Base-by-base conservation (phyloP, 345 rosid genomes). In the Aethionema arabicum region DNA sequence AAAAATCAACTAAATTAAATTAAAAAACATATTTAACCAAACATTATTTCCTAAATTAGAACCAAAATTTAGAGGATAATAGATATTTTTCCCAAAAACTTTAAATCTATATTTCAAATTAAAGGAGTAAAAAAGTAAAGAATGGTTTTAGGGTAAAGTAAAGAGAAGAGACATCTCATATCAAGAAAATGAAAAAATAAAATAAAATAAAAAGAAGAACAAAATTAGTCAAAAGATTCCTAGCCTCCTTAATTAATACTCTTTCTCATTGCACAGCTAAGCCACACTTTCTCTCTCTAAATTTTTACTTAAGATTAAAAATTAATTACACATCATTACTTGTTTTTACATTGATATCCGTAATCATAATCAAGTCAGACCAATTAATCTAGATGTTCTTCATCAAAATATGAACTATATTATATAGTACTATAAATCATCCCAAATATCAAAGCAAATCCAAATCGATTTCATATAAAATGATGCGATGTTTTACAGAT, bases 191-290 rank as follows among this genome's bases (percentile, higher is more conserved):
- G 30, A 30, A 38, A 49, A 21, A n/a, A n/a, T 21, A 39, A 39
- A 40, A 35, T 21, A 65, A 54, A 8, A n/a, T 41, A 64, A 65
- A 40, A 8, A 51, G 52, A 43, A 38, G 47, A 33, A 54, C 27
- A 61, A 62, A 46, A 36, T 21, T 14, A 53, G 65, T 68, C 61
- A 68, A 68, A 68, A 69, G 63, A 62, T 63, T 70, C 64, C 64
- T 70, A 48, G 27, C 13, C 68, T 30, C 52, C 73, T 56, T 33
- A 56, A 56, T 56, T 70, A 56, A 60, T 44, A 61, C 52, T 46
- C 52, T 39, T 21, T 21, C 35, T 54, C 33, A 41, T 48, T 46
- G 47, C 57, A 69, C 74, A 69, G 74, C 68, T 47, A 70, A 70
- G 68, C 74, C 64, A 68, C 68, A 63, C 74, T 21, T 63, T 67